Evolutionary conservation across 164 flowering plant species (phyloP).

Genomic region (Magnolia kwangsiensis): DNA sequence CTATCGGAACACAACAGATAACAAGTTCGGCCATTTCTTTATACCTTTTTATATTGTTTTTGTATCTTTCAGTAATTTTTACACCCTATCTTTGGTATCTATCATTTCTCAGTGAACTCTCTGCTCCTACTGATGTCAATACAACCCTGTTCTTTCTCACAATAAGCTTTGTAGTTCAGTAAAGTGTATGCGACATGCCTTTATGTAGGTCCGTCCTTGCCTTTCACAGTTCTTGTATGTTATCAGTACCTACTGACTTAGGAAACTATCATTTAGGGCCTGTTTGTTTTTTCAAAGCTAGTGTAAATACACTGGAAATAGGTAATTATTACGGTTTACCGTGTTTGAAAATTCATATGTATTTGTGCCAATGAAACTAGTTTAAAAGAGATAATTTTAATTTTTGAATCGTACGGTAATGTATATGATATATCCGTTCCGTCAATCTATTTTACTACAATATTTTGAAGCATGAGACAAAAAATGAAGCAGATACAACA

Average conservation of each 20-base stretch:
- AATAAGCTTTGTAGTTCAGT: neutral
- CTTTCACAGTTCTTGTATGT: neutral
- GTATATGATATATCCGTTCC: too few species aligned
- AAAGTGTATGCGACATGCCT: neutral
- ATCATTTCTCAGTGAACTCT: neutral
- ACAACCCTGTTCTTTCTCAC: neutral
- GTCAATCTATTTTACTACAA: too few species aligned
- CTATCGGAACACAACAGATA: slow-evolving; percentile 92
- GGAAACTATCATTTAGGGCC: neutral
- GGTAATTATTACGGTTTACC: too few species aligned
- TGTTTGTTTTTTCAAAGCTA: too few species aligned
- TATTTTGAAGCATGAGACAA: too few species aligned
- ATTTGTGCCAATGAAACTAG: too few species aligned
- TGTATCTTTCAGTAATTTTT: neutral
- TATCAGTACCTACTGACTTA: too few species aligned
- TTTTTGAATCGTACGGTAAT: too few species aligned
- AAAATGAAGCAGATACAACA: too few species aligned
- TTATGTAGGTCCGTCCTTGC: neutral
- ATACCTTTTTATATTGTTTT: neutral
- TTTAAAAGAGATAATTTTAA: too few species aligned
- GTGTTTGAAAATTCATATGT: too few species aligned
- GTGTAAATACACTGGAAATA: too few species aligned
- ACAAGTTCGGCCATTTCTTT: slow-evolving; percentile 48
- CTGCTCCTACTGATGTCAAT: neutral
- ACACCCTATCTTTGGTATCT: neutral